These are phyloP conservation scores for Cyberlindnera xylosilytica DNA, from an alignment of 805 yeast genomes.

Conservation along the genomic window DNA sequence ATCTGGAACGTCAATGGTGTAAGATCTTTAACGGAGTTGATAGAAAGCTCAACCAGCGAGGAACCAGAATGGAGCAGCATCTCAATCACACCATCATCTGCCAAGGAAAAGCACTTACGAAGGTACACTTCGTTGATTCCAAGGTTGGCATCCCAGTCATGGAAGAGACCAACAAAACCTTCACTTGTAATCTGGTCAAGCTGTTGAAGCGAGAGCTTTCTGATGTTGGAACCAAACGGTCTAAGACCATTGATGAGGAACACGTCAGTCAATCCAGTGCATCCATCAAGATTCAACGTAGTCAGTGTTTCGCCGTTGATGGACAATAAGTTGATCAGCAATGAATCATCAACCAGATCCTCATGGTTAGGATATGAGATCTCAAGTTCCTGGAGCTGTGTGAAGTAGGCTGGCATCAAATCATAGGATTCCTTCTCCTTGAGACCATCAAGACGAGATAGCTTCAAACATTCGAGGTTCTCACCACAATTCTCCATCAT, in stretches of 20 bases:
- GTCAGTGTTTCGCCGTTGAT: constrained; percentile 60
- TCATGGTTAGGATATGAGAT: constrained; percentile 67
- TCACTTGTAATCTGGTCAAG: constrained; percentile 68
- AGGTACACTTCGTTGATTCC: constrained; percentile 62
- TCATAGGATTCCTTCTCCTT: constrained; percentile 54
- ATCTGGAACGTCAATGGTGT: constrained; percentile 48
- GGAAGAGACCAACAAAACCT: constrained; percentile 59
- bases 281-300: constrained; percentile 65
- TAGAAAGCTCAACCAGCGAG: constrained; percentile 63
- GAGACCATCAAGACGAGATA: constrained; percentile 74
- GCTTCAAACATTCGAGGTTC: constrained; percentile 50
- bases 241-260: constrained; percentile 54
- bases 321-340: constrained; percentile 56
- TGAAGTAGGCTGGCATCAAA: constrained; percentile 60
- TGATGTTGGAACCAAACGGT: constrained; percentile 54
- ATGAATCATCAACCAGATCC: constrained; percentile 65
- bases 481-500: constrained; percentile 61
- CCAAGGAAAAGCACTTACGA: constrained; percentile 62
- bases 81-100: constrained; percentile 59
- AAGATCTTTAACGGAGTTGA: constrained; percentile 70
- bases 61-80: constrained; percentile 58
- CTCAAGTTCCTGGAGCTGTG: constrained; percentile 54
- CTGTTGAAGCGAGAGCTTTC: constrained; percentile 53
- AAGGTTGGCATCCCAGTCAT: constrained; percentile 48
- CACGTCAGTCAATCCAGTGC: constrained; percentile 66